These are phyloP conservation scores for Penicillium bialowiezense DNA, from an alignment of 495 filamentous ascomycete genomes.

Conservation along the genomic window DNA sequence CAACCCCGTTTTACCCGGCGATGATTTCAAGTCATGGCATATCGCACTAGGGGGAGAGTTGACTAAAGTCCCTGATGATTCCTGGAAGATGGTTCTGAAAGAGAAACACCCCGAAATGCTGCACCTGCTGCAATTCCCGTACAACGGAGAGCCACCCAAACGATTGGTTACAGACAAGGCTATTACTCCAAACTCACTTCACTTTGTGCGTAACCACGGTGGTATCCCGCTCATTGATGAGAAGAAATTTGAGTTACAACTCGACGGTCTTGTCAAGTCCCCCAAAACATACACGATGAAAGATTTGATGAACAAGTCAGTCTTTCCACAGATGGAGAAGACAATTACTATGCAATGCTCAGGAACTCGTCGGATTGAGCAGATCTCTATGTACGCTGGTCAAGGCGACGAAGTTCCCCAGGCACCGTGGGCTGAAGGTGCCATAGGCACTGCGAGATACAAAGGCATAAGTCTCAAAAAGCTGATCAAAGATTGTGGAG, in stretches of 20 bases:
- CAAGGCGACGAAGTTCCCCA: conserved; percentile 69
- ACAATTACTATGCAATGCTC: conserved; percentile 64
- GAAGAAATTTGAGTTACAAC: conserved; percentile 46
- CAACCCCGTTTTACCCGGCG: conserved; percentile 60
- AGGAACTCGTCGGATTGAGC: conserved; percentile 66
- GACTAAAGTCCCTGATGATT: conserved; percentile 45
- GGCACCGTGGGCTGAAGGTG: conserved; percentile 65
- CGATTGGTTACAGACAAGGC: conserved; percentile 43
- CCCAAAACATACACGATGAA: conserved; percentile 52
- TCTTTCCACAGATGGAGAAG: conserved; percentile 54
- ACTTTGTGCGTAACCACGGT: conserved; percentile 68
- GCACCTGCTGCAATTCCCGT: conserved; percentile 67
- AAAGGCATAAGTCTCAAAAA: conserved; percentile 62
- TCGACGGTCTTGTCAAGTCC: conserved; percentile 56
- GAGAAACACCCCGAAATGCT: conserved; percentile 67
- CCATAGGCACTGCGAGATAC: conserved; percentile 63
- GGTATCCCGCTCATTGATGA: conserved; percentile 61
- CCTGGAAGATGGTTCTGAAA: conserved; percentile 54
- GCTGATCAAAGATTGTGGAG: conserved; percentile 64
- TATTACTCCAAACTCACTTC: conserved; percentile 57
- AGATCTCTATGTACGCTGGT: conserved; percentile 59
- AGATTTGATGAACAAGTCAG: conserved; percentile 53
- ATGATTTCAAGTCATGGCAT: conserved; percentile 66
- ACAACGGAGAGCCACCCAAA: conserved; percentile 65
- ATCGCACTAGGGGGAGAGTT: conserved; percentile 55